Evolutionary conservation across 106 monocot species (phyloP).

Genomic region (Iris macrosiphon): DNA sequence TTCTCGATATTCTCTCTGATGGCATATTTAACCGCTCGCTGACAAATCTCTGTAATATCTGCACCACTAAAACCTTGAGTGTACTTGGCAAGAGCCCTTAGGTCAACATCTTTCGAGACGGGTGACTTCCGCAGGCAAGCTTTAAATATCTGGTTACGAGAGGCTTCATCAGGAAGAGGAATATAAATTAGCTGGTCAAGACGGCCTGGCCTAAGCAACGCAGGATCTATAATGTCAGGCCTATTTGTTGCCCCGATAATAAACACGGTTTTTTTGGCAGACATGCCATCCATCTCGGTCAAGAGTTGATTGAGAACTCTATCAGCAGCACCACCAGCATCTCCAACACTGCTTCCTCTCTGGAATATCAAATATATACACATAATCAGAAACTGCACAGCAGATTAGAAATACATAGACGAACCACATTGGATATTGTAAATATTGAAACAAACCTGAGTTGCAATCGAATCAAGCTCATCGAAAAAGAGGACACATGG

Average conservation of each 20-base stretch:
- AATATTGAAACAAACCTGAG: conserved; percentile 40
- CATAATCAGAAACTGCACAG: background rate
- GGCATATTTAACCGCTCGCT: conserved; percentile 78
- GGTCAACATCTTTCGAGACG: conserved; percentile 76
- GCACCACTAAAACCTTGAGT: conserved; percentile 90
- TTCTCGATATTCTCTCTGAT: conserved; percentile 92
- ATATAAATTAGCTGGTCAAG: conserved; percentile 90
- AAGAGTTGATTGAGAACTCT: conserved; percentile 81
- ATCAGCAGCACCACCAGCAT: conserved; percentile 91
- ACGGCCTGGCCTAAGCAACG: conserved; percentile 80
- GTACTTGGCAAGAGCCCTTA: conserved; percentile 73
- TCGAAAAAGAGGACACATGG: conserved; percentile 92
- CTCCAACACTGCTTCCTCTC: conserved; percentile 87
- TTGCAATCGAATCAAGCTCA: conserved; percentile 88
- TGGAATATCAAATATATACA: conserved; percentile 16
- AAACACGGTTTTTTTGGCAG: conserved; percentile 86
- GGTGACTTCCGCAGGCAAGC: conserved; percentile 81
- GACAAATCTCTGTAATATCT: conserved; percentile 89
- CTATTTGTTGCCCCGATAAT: conserved; percentile 89
- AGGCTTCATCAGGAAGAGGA: conserved; percentile 83
- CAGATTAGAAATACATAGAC: background rate
- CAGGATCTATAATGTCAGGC: conserved; percentile 88
- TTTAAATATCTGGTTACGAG: conserved; percentile 68
- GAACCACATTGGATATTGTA: background rate
- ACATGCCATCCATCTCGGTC: conserved; percentile 96